Percentiles rank a stretch among this genome's conserved stretches.
These are phyloP conservation scores for Closterium sp. DNA, from an alignment of 139 green algal species.

Conservation along the genomic window DNA sequence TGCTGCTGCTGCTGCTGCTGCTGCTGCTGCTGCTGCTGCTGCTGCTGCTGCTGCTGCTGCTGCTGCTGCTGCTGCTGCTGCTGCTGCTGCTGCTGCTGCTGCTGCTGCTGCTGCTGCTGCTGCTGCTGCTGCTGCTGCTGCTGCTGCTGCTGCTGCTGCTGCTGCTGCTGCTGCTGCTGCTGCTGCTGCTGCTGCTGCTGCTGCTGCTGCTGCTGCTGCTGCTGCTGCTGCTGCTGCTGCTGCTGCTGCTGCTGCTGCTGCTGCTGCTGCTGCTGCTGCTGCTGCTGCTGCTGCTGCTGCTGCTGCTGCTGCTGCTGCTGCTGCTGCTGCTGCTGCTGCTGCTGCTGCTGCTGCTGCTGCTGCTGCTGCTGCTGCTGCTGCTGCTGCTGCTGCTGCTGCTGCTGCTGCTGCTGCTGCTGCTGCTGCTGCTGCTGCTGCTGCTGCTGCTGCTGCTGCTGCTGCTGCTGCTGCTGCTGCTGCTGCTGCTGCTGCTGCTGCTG, in stretches of 20 bases:
- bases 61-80: not conserved
- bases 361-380: not conserved
- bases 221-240: too few species aligned
- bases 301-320: not conserved
- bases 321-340: not conserved
- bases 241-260: not conserved
- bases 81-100: not conserved
- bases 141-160: too few species aligned
- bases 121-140: too few species aligned
- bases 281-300: not conserved
- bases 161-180: too few species aligned
- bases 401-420: not conserved
- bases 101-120: too few species aligned
- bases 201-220: too few species aligned
- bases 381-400: not conserved
- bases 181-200: too few species aligned
- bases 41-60: not conserved
- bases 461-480: too few species aligned
- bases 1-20: not conserved
- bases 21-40: not conserved
- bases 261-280: not conserved
- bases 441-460: too few species aligned
- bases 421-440: too few species aligned
- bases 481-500: not conserved
- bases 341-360: not conserved